phyloP scores from a whole-genome alignment of 257 asterid species.

The Primulina eburnea region DNA sequence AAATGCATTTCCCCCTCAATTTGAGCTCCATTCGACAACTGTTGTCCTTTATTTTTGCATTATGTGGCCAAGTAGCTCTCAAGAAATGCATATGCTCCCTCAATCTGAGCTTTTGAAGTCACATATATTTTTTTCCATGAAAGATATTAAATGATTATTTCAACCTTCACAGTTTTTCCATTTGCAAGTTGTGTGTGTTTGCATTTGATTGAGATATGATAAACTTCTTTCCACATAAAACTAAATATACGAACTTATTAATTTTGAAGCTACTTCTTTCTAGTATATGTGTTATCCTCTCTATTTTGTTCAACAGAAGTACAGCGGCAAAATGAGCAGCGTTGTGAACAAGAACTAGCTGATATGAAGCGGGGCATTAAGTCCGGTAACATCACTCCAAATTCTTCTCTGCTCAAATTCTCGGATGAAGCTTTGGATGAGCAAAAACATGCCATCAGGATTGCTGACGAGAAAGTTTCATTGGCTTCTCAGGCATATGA shows the following conservation, averaged over 20 bases:
- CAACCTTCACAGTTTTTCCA: not conserved
- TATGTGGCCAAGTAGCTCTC: constrained; percentile 6
- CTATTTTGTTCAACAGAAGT: constrained; percentile 49
- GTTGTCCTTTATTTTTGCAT: constrained; percentile 1
- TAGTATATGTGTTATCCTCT: constrained; percentile 13
- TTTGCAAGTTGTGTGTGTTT: constrained; percentile 4
- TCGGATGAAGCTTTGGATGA: constrained; percentile 90
- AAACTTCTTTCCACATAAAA: not conserved
- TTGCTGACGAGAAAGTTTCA: constrained; percentile 95
- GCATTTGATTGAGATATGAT: constrained; percentile 8
- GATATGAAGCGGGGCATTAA: constrained; percentile 76
- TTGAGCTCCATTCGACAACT: not conserved
- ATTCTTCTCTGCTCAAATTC: constrained; percentile 72
- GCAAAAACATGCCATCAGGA: constrained; percentile 93
- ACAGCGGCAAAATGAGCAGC: constrained; percentile 85
- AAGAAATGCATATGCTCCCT: not conserved
- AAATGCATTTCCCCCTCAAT: not conserved
- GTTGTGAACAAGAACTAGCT: constrained; percentile 81
- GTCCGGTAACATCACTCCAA: constrained; percentile 69
- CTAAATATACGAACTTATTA: not conserved
- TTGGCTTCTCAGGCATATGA: constrained; percentile 91
- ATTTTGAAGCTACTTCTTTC: constrained; percentile 5
- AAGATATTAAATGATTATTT: constrained; percentile 5
- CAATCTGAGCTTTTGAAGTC: not conserved
- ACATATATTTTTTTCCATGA: not conserved